phyloP scores from a whole-genome alignment of 2,329 filamentous ascomycete species.

The Fusarium proliferatum region DNA sequence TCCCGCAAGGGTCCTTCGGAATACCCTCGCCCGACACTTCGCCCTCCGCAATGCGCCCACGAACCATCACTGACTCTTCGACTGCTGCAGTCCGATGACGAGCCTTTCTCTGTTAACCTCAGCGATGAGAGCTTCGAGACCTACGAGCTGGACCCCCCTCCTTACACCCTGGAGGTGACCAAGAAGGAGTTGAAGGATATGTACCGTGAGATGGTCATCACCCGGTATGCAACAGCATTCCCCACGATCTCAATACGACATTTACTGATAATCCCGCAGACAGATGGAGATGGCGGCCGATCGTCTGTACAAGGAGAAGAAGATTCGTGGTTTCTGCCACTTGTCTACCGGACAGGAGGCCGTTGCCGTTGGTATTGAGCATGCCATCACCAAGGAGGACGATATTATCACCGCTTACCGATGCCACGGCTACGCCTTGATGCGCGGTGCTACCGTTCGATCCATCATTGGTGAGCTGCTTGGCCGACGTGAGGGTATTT shows the following conservation, averaged over 20 bases:
- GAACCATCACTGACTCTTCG: slow-evolving; percentile 30
- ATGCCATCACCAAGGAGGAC: slow-evolving; percentile 90
- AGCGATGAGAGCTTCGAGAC: slow-evolving; percentile 99
- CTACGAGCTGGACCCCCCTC: slow-evolving; percentile 96
- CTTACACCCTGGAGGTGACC: slow-evolving; percentile 91
- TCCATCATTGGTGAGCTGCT: slow-evolving; percentile 97
- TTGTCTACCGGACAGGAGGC: slow-evolving; percentile 98
- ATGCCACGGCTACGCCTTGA: slow-evolving; percentile 97
- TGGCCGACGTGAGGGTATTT: slow-evolving; percentile 94
- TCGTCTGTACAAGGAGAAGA: slow-evolving; percentile 99
- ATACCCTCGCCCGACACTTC: slow-evolving; percentile 1
- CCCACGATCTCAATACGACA: neutral
- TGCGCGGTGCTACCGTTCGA: slow-evolving; percentile 91
- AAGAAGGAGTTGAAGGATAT: slow-evolving; percentile 99
- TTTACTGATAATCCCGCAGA: slow-evolving; percentile 62
- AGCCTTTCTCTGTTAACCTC: slow-evolving; percentile 90
- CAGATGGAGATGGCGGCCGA: slow-evolving; percentile 99
- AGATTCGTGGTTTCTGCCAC: slow-evolving; percentile 99
- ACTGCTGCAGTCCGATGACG: slow-evolving; percentile 81
- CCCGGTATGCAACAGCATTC: slow-evolving; percentile 73
- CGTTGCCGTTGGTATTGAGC: slow-evolving; percentile 95
- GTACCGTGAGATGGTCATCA: slow-evolving; percentile 97
- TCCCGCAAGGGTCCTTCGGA: slow-evolving; percentile 8
- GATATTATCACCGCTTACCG: slow-evolving; percentile 98
- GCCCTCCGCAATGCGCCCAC: neutral